A percentile compares a stretch with the other conserved stretches of the same genome.
phyloP scores from a whole-genome alignment of 306 rosid species.

The Prunus dulcis region DNA sequence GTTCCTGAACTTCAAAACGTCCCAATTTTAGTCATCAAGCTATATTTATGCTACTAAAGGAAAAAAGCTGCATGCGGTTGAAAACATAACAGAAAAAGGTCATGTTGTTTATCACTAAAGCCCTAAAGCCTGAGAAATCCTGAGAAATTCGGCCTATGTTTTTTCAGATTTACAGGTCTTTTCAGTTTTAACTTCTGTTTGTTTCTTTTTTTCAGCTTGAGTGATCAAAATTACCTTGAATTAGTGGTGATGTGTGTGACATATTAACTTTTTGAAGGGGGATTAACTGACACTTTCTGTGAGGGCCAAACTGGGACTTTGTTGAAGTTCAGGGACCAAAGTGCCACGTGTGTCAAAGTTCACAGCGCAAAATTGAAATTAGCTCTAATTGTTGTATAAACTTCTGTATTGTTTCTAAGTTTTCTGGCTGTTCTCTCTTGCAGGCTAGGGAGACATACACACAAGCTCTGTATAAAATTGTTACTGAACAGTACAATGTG shows the following conservation, averaged over 20 bases:
- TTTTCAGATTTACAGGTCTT: too few relatives aligned
- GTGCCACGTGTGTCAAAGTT: not conserved
- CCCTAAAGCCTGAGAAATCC: too few relatives aligned
- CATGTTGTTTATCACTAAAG: too few relatives aligned
- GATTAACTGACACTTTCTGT: not conserved
- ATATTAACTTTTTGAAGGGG: not conserved
- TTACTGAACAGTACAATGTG: conserved; percentile 72
- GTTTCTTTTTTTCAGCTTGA: too few relatives aligned
- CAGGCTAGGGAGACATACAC: conserved; percentile 74
- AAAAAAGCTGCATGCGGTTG: too few relatives aligned
- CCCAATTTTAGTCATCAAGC: too few relatives aligned
- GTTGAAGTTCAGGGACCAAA: not conserved
- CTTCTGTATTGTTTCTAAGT: conserved; percentile 9
- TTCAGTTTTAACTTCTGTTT: too few relatives aligned
- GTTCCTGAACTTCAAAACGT: not conserved
- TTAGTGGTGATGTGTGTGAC: too few relatives aligned
- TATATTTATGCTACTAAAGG: too few relatives aligned
- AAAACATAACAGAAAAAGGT: too few relatives aligned
- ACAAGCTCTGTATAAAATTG: conserved; percentile 53
- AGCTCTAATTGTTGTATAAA: not conserved
- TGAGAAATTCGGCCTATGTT: too few relatives aligned
- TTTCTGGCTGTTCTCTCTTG: conserved; percentile 28
- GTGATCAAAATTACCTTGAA: too few relatives aligned
- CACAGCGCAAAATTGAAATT: not conserved
- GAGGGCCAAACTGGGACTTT: not conserved